Evolutionary conservation across 148 eudicot species (phyloP).

Genomic region (Silene latifolia): DNA sequence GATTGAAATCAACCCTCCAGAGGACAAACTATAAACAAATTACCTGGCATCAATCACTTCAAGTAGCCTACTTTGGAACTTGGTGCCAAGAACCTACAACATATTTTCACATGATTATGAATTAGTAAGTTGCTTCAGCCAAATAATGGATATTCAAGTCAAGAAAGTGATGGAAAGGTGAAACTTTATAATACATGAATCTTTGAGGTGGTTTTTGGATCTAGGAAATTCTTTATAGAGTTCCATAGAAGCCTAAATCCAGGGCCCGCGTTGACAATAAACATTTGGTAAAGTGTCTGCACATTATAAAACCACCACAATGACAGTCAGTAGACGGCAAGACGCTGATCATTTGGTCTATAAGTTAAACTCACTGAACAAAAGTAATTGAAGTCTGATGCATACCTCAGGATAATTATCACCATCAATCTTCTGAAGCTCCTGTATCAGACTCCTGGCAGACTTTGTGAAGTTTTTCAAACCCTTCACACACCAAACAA

Average conservation of each 20-base stretch:
- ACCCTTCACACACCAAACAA: constrained; percentile 40
- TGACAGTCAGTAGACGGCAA: constrained; percentile 1
- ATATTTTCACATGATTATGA: constrained; percentile 6
- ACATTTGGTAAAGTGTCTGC: constrained; percentile 92
- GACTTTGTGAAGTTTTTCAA: constrained; percentile 73
- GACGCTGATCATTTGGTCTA: background rate
- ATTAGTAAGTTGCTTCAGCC: background rate
- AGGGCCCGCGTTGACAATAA: constrained; percentile 92
- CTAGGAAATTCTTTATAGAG: constrained; percentile 77
- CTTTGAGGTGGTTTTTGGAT: constrained; percentile 89
- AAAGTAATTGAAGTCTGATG: background rate
- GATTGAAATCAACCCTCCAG: background rate
- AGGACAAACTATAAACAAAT: background rate
- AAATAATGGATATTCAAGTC: background rate
- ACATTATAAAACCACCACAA: constrained; percentile 15
- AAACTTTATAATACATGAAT: constrained; percentile 56
- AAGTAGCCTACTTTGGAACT: constrained; percentile 84
- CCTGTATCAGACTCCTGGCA: constrained; percentile 75
- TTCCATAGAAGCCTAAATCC: constrained; percentile 95
- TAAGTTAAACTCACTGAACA: background rate
- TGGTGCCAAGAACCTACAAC: constrained; percentile 80
- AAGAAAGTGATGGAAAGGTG: background rate
- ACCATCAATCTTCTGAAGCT: constrained; percentile 85
- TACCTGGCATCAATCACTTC: constrained; percentile 92
- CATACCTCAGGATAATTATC: constrained; percentile 93